Percentiles rank a stretch among this genome's conserved stretches.
phyloP scores from a whole-genome alignment of 768 basidiomycete species.

The Podaxis pistillaris region DNA sequence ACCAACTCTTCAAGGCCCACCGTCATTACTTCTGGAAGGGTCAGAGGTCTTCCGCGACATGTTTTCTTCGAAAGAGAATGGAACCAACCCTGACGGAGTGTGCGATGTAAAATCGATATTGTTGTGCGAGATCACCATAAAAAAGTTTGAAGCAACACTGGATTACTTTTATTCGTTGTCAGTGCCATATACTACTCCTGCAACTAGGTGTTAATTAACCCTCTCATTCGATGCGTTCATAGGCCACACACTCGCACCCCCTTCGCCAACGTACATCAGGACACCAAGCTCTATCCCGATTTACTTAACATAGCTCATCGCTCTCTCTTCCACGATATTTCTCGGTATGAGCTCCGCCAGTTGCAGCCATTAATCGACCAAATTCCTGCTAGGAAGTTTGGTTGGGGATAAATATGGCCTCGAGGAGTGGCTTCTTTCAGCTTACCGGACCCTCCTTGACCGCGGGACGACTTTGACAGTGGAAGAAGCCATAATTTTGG shows the following conservation, averaged over 20 bases:
- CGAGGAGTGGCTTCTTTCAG: constrained; percentile 35
- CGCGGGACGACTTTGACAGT: constrained; percentile 32
- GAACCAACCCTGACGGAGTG: constrained; percentile 27
- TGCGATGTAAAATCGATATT: constrained; percentile 31
- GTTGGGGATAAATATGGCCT: constrained; percentile 40
- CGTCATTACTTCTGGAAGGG: constrained; percentile 36
- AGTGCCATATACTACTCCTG: constrained; percentile 9
- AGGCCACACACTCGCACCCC: no score
- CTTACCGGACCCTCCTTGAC: constrained; percentile 36
- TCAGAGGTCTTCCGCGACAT: constrained; percentile 38
- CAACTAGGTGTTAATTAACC: no score
- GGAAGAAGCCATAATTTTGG: constrained; percentile 29
- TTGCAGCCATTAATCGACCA: constrained; percentile 17
- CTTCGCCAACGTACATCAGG: not conserved
- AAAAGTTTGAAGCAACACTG: constrained; percentile 37
- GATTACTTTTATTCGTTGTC: constrained; percentile 39
- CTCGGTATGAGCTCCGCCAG: constrained; percentile 29
- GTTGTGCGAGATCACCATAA: constrained; percentile 28
- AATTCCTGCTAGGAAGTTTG: constrained; percentile 28
- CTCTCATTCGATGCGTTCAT: no score
- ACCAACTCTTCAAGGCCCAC: constrained; percentile 28
- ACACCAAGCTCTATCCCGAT: constrained; percentile 32
- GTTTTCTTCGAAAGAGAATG: constrained; percentile 24
- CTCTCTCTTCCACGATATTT: constrained; percentile 34
- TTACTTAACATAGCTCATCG: constrained; percentile 40